Base-by-base conservation (phyloP, 345 rosid species). In the Stellera chamaejasme region DNA sequence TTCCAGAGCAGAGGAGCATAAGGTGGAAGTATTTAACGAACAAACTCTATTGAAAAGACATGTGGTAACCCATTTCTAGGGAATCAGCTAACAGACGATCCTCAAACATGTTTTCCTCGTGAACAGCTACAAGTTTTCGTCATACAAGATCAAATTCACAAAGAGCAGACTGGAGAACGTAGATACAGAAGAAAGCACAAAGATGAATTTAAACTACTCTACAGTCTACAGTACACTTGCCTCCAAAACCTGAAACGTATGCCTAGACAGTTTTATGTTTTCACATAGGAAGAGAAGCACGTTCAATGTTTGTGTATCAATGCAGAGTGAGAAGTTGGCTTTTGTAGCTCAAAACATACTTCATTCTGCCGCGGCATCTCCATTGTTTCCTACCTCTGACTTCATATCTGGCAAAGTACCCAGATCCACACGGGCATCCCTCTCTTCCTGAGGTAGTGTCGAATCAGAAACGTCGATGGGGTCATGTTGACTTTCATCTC, bases 351-450 rank as follows among this genome's bases (percentile, higher is more conserved):
- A 45, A 27, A 16, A 10, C 8, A 39, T 1, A 60, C 52, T 57
- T 75, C 72, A 72, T 69, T 82, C 83, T 60, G 83, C 73, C 43
- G 74, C 76, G 27, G 67, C 56, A 49, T 77, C 79, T 23, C 70
- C 74, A 13, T 55, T 67, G 69, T 72, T 55, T 49, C 48, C 54
- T 43, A 64, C 75, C 57, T 66, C 75, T 36, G 65, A 53, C 64
- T 63, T 55, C 53, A 59, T 61, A 66, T 79, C 82, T 41, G 88
- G 81, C 47, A 85, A 62, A 6, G 81, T 76, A 43, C 59, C 72
- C 65, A 75, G 68, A 73, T 85, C 82, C 11, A 70, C 66, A 55
- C 56, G 79, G 41, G 73, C 71, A 45, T 75, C 79, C 54, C 44
- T 76, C 72, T 75, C 84, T 23, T 77, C 82, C 53, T 72, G 75